Evolutionary conservation across 2,329 filamentous ascomycete species (phyloP).

Genomic region (Talaromyces sp.): DNA sequence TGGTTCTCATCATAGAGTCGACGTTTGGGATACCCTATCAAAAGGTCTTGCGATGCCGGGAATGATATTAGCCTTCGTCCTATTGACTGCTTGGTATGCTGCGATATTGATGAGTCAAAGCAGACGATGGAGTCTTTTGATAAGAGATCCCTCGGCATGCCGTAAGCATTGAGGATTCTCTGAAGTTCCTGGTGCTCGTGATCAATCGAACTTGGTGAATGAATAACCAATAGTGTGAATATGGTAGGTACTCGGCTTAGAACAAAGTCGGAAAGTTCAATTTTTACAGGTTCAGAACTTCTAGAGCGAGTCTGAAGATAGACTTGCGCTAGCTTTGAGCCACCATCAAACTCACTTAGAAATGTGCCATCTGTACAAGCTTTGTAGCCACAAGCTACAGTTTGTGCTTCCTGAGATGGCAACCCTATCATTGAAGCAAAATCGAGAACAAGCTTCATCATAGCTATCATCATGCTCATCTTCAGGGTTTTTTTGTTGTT

Average conservation of each 20-base stretch:
- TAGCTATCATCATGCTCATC: neutral
- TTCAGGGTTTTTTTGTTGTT: neutral
- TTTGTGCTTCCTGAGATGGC: neutral
- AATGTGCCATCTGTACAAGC: neutral
- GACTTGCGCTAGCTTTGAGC: constrained; percentile 6
- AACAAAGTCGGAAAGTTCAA: neutral
- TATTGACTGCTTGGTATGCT: neutral
- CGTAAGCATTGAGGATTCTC: neutral
- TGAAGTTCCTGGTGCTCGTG: neutral
- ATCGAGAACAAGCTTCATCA: neutral
- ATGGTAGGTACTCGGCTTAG: neutral
- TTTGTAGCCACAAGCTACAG: neutral
- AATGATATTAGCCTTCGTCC: neutral
- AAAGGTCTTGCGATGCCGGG: neutral
- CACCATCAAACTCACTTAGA: constrained; percentile 5
- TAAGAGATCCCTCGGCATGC: neutral
- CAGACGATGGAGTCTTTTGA: neutral
- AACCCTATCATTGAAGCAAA: neutral
- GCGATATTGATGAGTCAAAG: neutral
- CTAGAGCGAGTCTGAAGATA: neutral
- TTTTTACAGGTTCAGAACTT: neutral
- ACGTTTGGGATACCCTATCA: neutral
- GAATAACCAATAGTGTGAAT: neutral
- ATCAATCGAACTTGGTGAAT: no score
- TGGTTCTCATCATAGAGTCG: neutral